Percentiles rank a stretch among this genome's conserved stretches.
These are phyloP conservation scores for Xerocomus potaroensis DNA, from an alignment of 768 basidiomycete species.

Conservation along the genomic window DNA sequence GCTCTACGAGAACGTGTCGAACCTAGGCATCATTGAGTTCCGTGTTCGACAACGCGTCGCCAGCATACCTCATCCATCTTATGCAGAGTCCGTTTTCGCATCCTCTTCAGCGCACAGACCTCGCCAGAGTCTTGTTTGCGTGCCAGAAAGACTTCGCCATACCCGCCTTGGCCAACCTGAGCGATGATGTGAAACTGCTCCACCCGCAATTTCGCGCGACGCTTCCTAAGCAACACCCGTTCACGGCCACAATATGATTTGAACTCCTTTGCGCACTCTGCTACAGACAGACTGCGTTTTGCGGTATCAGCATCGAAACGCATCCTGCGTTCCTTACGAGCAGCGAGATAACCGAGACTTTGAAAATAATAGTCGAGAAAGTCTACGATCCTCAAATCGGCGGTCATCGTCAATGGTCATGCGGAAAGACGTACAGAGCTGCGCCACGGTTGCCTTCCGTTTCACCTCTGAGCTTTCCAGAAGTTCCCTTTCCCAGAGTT, in stretches of 20 bases:
- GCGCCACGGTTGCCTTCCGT: constrained; percentile 94
- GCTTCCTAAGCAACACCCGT: constrained; percentile 84
- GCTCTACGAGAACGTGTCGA: constrained; percentile 95
- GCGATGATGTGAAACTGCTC: constrained; percentile 98
- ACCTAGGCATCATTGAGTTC: constrained; percentile 45
- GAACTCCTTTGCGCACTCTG: constrained; percentile 74
- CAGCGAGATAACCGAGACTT: constrained; percentile 80
- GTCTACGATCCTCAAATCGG: constrained; percentile 43
- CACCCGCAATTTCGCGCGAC: constrained; percentile 88
- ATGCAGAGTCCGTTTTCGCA: constrained; percentile 88
- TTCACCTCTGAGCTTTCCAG: constrained; percentile 83
- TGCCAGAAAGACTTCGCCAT: constrained; percentile 96
- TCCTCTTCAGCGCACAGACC: constrained; percentile 96
- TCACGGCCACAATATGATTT: constrained; percentile 93
- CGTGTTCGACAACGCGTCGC: neutral
- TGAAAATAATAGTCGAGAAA: constrained; percentile 99
- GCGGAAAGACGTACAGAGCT: constrained; percentile 69
- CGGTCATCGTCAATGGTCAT: constrained; percentile 6
- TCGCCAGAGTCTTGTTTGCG: constrained; percentile 94
- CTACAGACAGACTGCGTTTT: constrained; percentile 50
- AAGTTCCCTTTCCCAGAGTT: constrained; percentile 84
- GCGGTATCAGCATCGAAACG: constrained; percentile 82
- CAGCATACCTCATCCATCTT: constrained; percentile 94
- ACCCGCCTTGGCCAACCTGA: constrained; percentile 98
- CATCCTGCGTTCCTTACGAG: constrained; percentile 78